These are phyloP conservation scores for Pseudotsuga menziesii DNA, from an alignment of 75 land plant genomes.

Conservation along the genomic window DNA sequence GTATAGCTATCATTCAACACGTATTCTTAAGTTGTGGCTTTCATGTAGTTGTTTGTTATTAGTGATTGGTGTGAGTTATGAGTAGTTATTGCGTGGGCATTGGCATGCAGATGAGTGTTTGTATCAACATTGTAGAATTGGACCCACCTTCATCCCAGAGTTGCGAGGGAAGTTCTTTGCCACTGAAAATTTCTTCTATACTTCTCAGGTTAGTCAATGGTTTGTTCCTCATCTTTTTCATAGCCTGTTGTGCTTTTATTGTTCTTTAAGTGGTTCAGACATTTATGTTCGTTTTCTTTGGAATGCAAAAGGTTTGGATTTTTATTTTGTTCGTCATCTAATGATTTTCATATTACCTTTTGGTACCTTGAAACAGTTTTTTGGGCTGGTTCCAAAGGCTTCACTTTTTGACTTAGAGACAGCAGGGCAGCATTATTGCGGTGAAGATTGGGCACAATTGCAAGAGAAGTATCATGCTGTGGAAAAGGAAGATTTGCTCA, in stretches of 20 bases:
- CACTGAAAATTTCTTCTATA: slow-evolving; percentile 80
- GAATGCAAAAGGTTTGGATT: neutral
- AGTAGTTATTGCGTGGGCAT: neutral
- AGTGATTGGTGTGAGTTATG: neutral
- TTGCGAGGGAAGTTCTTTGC: slow-evolving; percentile 73
- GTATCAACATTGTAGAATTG: slow-evolving; percentile 43
- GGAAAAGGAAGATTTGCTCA: slow-evolving; percentile 57
- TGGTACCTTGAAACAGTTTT: slow-evolving; percentile 44
- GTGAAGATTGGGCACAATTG: slow-evolving; percentile 68
- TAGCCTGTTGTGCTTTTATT: neutral
- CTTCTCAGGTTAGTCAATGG: slow-evolving; percentile 54
- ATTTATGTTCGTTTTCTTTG: slow-evolving; percentile 1
- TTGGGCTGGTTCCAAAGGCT: slow-evolving; percentile 52
- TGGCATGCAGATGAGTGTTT: slow-evolving; percentile 57
- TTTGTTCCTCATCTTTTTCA: neutral
- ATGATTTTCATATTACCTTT: slow-evolving; percentile 6
- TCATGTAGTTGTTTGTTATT: neutral
- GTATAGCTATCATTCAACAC: neutral
- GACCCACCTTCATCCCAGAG: slow-evolving; percentile 61
- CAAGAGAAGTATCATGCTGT: slow-evolving; percentile 34
- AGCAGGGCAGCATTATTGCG: slow-evolving; percentile 82
- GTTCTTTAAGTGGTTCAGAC: neutral
- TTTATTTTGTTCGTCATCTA: neutral
- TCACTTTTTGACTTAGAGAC: slow-evolving; percentile 50
- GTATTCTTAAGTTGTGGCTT: neutral